Conservation (phyloP, 2,329 filamentous ascomycete species). For the Curvularia spicifera region DNA sequence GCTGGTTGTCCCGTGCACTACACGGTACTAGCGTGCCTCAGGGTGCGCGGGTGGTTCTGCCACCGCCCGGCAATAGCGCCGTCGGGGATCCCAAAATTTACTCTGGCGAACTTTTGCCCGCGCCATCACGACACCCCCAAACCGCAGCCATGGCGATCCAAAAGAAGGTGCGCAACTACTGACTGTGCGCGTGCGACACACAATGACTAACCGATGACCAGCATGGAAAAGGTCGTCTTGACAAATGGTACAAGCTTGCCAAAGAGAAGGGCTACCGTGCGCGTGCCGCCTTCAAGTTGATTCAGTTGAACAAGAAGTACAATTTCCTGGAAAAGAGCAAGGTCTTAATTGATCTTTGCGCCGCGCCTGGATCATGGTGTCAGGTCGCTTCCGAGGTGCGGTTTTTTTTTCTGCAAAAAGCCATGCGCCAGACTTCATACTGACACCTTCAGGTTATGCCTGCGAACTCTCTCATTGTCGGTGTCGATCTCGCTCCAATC, state of each 20-base stretch:
- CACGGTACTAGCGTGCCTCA: slow-evolving; percentile 14
- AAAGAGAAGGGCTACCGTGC: slow-evolving; percentile 98
- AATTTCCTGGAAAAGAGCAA: slow-evolving; percentile 96
- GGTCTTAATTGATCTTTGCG: slow-evolving; percentile 95
- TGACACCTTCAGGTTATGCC: slow-evolving; percentile 71
- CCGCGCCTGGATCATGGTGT: slow-evolving; percentile 73
- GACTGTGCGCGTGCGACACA: too few species aligned
- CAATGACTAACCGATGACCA: slow-evolving; percentile 42
- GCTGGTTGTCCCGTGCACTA: slow-evolving; percentile 18
- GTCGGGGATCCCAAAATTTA: slow-evolving; percentile 28
- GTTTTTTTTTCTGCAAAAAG: neutral
- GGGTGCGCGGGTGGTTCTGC: slow-evolving; percentile 22
- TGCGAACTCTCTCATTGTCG: slow-evolving; percentile 84
- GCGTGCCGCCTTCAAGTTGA: slow-evolving; percentile 95
- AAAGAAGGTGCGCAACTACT: slow-evolving; percentile 70
- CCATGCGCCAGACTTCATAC: slow-evolving; percentile 6
- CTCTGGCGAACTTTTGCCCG: slow-evolving; percentile 27
- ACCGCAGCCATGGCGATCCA: slow-evolving; percentile 80
- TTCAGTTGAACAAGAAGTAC: slow-evolving; percentile 99
- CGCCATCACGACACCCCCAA: slow-evolving; percentile 24
- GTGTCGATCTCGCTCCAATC: slow-evolving; percentile 92
- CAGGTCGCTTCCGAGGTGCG: slow-evolving; percentile 88
- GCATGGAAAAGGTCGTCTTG: slow-evolving; percentile 96
- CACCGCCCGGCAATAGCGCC: slow-evolving; percentile 21
- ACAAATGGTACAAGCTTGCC: slow-evolving; percentile 98